Conservation (phyloP, 345 rosid genomes). For the Euphorbia peplus region DNA sequence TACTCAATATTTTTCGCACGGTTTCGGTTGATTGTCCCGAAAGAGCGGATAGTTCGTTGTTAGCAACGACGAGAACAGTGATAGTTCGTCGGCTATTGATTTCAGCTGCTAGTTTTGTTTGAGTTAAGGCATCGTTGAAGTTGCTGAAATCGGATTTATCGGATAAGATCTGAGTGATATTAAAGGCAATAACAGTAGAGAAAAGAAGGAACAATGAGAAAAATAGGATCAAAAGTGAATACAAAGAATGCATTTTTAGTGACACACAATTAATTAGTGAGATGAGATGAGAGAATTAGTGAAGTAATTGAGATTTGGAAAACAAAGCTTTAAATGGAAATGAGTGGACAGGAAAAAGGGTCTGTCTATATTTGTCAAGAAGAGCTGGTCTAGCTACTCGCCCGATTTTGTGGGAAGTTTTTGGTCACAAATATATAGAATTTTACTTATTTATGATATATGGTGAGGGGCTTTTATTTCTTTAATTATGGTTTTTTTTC, state of each 20-base stretch:
- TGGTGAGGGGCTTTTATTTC: too few species aligned
- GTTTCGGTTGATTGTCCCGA: conserved; percentile 9
- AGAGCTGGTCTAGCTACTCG: not conserved
- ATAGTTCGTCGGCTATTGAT: conserved; percentile 32
- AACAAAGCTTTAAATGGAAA: not conserved
- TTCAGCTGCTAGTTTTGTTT: conserved; percentile 21
- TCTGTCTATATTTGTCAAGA: conserved; percentile 7
- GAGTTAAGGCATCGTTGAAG: conserved; percentile 25
- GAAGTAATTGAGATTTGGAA: not conserved
- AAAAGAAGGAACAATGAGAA: conserved; percentile 9
- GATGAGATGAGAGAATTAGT: too few species aligned
- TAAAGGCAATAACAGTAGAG: conserved; percentile 17
- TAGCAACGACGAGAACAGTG: conserved; percentile 39
- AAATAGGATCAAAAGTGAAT: not conserved
- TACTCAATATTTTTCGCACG: conserved; percentile 18
- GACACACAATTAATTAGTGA: not conserved
- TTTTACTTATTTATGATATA: too few species aligned
- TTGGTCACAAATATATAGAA: not conserved
- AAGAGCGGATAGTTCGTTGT: conserved; percentile 17
- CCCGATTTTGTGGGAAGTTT: not conserved
- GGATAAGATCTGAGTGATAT: conserved; percentile 35
- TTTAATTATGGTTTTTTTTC: too few species aligned
- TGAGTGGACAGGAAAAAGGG: conserved; percentile 4
- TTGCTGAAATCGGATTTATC: conserved; percentile 30
- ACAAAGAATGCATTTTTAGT: conserved; percentile 5